These are phyloP conservation scores for Colletotrichum sp. DNA, from an alignment of 2,329 filamentous ascomycete species.

Conservation along the genomic window DNA sequence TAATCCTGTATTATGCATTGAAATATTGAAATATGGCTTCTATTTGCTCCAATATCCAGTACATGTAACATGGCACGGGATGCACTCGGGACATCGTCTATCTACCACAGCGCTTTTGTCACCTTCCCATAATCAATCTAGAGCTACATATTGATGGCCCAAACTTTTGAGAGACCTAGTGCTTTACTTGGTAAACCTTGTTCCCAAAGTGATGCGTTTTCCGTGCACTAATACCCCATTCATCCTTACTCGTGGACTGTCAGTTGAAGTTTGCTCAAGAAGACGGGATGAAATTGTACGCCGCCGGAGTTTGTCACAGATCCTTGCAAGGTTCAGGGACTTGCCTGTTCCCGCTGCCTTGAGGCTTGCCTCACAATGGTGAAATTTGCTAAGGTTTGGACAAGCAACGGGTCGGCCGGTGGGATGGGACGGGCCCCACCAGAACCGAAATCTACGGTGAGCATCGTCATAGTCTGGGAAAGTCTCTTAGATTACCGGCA, in stretches of 20 bases:
- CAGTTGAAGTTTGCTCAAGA: not conserved
- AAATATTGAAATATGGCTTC: too few species aligned
- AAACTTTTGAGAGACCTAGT: not conserved
- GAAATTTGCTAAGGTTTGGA: not conserved
- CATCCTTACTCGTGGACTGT: not conserved
- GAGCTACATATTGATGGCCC: not conserved
- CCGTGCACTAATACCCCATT: too few species aligned
- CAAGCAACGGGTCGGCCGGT: not conserved
- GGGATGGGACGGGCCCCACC: not conserved
- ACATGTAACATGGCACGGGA: too few species aligned
- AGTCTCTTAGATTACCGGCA: not conserved
- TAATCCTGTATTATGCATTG: too few species aligned
- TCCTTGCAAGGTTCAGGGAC: not conserved
- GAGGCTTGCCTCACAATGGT: not conserved
- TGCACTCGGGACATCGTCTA: too few species aligned
- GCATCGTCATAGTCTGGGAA: not conserved
- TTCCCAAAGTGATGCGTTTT: not conserved
- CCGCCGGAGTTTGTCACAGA: not conserved
- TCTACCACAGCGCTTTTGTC: not conserved
- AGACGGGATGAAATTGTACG: not conserved
- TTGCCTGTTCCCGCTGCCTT: not conserved
- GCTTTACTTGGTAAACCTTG: not conserved
- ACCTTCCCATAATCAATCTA: not conserved
- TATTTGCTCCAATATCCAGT: too few species aligned
- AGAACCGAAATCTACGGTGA: not conserved